A percentile compares a stretch with the other conserved stretches of the same genome.
Evolutionary conservation across 805 yeast species (phyloP).

Genomic region (Starmera pachycereana): DNA sequence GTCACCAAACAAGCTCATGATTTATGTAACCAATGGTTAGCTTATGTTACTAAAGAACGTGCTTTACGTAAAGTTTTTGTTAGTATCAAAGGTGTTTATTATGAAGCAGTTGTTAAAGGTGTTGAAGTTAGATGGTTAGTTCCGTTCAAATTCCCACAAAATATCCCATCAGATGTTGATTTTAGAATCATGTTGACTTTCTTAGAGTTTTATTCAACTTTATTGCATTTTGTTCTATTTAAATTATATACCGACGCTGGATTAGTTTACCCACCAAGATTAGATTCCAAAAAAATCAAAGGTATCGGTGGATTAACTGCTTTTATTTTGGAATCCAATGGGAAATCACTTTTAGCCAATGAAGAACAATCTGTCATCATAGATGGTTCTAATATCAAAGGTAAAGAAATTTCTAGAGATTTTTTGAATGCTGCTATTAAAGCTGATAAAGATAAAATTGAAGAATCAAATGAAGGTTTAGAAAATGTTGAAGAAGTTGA

Average conservation of each 20-base stretch:
- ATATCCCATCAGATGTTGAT: conserved; percentile 88
- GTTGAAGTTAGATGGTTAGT: conserved; percentile 94
- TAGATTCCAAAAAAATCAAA: conserved; percentile 56
- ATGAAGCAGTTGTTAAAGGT: conserved; percentile 82
- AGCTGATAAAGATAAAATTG: conserved; percentile 28
- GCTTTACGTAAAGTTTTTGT: conserved; percentile 83
- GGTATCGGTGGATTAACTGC: conserved; percentile 86
- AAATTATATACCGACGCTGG: conserved; percentile 79
- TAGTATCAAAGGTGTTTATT: conserved; percentile 93
- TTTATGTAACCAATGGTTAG: conserved; percentile 91
- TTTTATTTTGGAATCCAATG: conserved; percentile 55
- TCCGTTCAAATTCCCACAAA: conserved; percentile 95
- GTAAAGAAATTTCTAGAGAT: conserved; percentile 28
- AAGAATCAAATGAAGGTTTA: conserved; percentile 23
- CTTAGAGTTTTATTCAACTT: conserved; percentile 88
- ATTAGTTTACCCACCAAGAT: conserved; percentile 84
- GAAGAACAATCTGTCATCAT: conserved; percentile 9
- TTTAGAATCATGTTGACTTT: conserved; percentile 95
- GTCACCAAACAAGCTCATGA: conserved; percentile 83
- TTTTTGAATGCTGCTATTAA: conserved; percentile 47
- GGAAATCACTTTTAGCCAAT: conserved; percentile 12
- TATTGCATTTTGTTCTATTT: conserved; percentile 78
- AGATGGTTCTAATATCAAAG: conserved; percentile 23
- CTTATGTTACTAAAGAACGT: conserved; percentile 80
- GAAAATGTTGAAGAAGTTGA: conserved; percentile 35